phyloP scores from a whole-genome alignment of 176 grass and related monocot species.

The Carex cristatella region DNA sequence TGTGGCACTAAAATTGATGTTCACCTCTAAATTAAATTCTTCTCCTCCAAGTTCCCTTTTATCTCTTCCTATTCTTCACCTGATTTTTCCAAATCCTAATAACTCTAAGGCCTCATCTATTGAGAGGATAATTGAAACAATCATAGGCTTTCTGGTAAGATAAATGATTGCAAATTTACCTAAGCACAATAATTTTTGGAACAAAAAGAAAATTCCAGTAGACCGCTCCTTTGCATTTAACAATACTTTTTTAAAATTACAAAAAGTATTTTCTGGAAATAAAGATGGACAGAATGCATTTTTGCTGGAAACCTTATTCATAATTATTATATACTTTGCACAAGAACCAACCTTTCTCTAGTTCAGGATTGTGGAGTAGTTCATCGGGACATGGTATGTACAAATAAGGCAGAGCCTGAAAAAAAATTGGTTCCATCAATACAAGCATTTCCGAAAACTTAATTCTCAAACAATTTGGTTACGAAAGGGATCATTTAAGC shows the following conservation, averaged over 20 bases:
- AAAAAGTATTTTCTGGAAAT: background rate
- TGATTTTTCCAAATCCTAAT: background rate
- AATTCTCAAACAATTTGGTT: background rate
- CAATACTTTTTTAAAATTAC: background rate
- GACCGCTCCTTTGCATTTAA: background rate
- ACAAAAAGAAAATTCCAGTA: conserved; percentile 3
- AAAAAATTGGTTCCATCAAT: conserved; percentile 25
- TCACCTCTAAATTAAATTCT: background rate
- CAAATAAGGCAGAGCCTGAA: conserved; percentile 60
- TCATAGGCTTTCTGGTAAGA: background rate
- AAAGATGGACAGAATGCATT: background rate
- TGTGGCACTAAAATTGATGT: conserved; percentile 3
- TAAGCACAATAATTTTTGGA: background rate
- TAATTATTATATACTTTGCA: background rate
- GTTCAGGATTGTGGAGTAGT: conserved; percentile 36
- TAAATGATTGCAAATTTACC: background rate
- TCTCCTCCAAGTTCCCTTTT: background rate
- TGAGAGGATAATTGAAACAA: background rate
- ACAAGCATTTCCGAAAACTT: conserved; percentile 3
- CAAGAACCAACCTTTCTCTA: conserved; percentile 26
- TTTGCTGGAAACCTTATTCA: background rate
- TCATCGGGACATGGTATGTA: conserved; percentile 62
- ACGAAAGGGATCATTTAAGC: background rate
- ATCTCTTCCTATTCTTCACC: background rate
- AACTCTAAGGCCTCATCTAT: background rate